phyloP scores from a whole-genome alignment of 2,329 filamentous ascomycete genomes.

The Neofusicoccum sp. region DNA sequence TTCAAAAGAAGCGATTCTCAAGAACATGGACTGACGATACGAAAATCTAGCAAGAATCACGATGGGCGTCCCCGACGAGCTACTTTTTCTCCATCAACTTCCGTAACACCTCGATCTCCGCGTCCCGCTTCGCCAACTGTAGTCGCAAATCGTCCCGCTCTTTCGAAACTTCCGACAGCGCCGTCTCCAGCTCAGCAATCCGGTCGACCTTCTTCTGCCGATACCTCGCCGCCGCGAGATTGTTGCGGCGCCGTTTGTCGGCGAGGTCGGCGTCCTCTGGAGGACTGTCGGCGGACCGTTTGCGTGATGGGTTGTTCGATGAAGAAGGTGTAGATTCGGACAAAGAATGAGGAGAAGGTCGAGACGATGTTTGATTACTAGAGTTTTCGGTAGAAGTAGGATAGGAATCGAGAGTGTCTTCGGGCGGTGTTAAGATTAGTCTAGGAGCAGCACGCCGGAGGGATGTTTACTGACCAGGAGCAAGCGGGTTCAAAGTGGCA shows the following conservation, averaged over 20 bases:
- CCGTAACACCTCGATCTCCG: constrained; percentile 61
- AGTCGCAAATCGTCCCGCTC: constrained; percentile 65
- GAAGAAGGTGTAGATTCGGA: not conserved
- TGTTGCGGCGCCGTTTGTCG: constrained; percentile 64
- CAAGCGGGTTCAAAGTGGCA: not conserved
- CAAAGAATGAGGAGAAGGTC: not conserved
- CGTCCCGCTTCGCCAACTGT: constrained; percentile 62
- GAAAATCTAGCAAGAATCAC: not conserved
- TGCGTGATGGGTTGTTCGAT: not conserved
- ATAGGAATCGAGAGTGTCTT: not conserved
- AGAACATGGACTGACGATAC: not conserved
- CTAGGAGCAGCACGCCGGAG: not conserved
- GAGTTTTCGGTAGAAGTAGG: not conserved
- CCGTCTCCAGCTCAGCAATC: constrained; percentile 60
- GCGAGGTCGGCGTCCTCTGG: not conserved
- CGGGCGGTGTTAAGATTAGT: not conserved
- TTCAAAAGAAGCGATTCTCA: not conserved
- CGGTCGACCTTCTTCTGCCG: constrained; percentile 69
- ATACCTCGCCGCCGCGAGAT: constrained; percentile 68
- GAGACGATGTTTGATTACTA: not conserved
- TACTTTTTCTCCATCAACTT: constrained; percentile 33
- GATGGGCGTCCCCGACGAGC: not conserved
- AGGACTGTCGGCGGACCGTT: not conserved
- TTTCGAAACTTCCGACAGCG: constrained; percentile 57
- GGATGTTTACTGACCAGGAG: not conserved